Base-by-base conservation (phyloP, 345 rosid genomes). In the Eucalyptus microcorys region DNA sequence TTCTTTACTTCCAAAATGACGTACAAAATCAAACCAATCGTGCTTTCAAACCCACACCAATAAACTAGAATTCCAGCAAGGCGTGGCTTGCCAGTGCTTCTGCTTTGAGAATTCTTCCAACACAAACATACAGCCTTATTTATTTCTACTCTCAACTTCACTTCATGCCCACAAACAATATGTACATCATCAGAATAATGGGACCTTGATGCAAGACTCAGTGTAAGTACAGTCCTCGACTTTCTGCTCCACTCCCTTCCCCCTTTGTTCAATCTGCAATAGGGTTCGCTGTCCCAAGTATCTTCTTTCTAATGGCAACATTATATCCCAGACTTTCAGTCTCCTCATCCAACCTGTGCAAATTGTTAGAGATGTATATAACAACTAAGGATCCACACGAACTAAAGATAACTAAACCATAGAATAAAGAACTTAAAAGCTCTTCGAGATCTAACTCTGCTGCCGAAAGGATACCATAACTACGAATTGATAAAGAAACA, bases 221-320 rank as follows among this genome's bases (percentile, higher is more conserved):
- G 87, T 80, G 86, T 27, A 2, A 87, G 89, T 47, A 91, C 88
- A 86, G 91, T 59, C 43, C 61, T 89, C n/a, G 88, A 87, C 50
- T 89, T 90, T 76, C 88, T 89, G 86, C 86, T 90, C 86, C 91
- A 80, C 22, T 89, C 88, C 87, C 92, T 87, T 49, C 92, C 92
- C 7, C 90, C 91, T 88, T 91, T 92, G 61, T 93, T 93, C 92
- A 92, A 87, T 81, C 90, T 42, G 90, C 91, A 80, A 91, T 91
- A 21, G 92, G 92, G 90, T 93, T 85, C 24, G 91, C 93, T 10
- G 90, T 91, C 84, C 92, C 92, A 45, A 89, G 91, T 88, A 89
- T 91, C 87, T 91, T 90, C 81, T 91, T 90, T 89, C 92, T 92
- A 80, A 93, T 42, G 53, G 30, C 86, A 15, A 93, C 90, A 9